phyloP scores from a whole-genome alignment of 768 basidiomycete species.

The Auriculariales sp. region DNA sequence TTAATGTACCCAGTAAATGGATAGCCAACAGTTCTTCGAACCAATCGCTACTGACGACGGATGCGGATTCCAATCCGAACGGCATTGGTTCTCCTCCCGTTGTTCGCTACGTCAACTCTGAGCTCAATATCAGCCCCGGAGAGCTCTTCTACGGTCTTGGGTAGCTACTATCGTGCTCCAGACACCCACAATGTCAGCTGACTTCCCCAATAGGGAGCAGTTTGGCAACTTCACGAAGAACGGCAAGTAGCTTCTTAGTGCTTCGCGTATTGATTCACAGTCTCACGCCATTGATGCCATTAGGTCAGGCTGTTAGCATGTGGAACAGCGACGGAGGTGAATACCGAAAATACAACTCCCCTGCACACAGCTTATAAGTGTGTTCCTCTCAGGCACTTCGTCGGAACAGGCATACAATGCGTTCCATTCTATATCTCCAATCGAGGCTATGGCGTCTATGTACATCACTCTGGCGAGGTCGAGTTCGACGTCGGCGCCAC shows the following conservation, averaged over 20 bases:
- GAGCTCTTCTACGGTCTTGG: conserved; percentile 23
- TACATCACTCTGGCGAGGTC: conserved; percentile 57
- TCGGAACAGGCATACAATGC: conserved; percentile 32
- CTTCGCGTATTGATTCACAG: neutral
- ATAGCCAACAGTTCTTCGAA: conserved; percentile 12
- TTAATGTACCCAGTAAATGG: conserved; percentile 16
- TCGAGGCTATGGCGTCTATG: conserved; percentile 59
- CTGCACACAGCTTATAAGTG: no score
- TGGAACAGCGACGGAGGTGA: conserved; percentile 23
- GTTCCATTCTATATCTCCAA: conserved; percentile 59
- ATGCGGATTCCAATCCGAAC: conserved; percentile 42
- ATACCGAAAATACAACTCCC: no score
- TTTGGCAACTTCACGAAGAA: conserved; percentile 23
- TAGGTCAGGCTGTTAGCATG: conserved; percentile 9
- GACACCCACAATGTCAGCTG: neutral
- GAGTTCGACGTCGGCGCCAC: conserved; percentile 39
- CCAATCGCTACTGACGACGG: conserved; percentile 36
- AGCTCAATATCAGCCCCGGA: conserved; percentile 17
- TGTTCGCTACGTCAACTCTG: conserved; percentile 17
- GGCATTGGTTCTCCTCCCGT: conserved; percentile 24
- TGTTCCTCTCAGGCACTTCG: no score
- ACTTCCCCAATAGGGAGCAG: conserved; percentile 13
- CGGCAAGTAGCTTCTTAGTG: conserved; percentile 11
- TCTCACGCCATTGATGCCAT: neutral
- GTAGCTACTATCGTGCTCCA: neutral